phyloP scores from a whole-genome alignment of 1,284 basidiomycete species.

The Malassezia furfur region DNA sequence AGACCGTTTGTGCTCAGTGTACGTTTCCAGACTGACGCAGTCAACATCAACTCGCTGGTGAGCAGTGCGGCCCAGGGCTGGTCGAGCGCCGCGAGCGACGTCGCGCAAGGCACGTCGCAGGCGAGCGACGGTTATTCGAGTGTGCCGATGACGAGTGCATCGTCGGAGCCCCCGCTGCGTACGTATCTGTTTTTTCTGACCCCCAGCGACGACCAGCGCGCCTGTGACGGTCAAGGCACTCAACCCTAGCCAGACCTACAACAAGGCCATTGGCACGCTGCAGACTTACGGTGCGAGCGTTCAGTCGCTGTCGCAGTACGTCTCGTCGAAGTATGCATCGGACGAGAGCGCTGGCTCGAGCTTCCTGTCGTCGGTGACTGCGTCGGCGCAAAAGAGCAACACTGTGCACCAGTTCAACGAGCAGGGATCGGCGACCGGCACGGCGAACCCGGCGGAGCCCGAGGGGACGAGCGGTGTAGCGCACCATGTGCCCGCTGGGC shows the following conservation, averaged over 20 bases:
- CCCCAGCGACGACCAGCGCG: neutral
- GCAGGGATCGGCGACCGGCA: neutral
- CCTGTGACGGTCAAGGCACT: neutral
- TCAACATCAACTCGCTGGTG: neutral
- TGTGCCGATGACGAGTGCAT: neutral
- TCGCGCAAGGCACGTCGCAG: neutral
- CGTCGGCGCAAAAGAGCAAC: neutral
- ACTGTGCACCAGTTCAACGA: neutral
- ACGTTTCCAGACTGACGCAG: neutral
- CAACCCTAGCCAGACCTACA: conserved; percentile 11
- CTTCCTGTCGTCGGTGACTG: neutral
- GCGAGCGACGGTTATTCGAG: neutral
- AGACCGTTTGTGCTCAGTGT: neutral
- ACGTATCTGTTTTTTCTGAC: neutral
- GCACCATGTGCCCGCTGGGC: neutral
- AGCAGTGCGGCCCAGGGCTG: neutral
- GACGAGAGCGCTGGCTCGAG: neutral
- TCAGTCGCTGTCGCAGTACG: neutral
- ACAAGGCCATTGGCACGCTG: conserved; percentile 10
- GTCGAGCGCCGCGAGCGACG: neutral
- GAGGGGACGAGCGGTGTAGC: neutral
- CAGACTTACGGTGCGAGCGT: conserved; percentile 8
- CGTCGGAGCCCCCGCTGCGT: too few relatives aligned
- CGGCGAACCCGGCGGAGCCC: neutral
- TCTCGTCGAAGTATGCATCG: neutral